Evolutionary conservation across 495 filamentous ascomycete species (phyloP).

Genomic region (Lasiosphaeria ovina): DNA sequence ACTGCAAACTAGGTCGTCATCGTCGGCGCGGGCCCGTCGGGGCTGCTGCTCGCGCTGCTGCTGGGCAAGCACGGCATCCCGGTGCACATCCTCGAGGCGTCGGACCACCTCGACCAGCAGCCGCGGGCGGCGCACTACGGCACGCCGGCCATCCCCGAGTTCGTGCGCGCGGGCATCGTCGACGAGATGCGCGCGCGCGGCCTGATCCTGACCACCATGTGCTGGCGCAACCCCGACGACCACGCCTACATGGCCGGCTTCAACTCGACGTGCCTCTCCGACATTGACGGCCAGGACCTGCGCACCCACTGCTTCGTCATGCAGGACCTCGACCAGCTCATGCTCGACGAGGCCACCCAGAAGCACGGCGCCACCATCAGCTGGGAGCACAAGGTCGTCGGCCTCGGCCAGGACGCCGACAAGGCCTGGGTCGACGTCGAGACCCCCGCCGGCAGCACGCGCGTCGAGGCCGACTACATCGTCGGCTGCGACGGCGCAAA

Average conservation of each 20-base stretch:
- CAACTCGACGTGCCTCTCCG: conserved; percentile 24
- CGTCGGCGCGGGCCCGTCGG: conserved; percentile 58
- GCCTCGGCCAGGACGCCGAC: conserved; percentile 49
- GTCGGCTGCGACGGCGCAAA: conserved; percentile 60
- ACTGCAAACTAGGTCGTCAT: conserved; percentile 33
- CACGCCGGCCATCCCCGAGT: conserved; percentile 51
- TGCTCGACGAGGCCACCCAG: conserved; percentile 45
- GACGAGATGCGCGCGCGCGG: conserved; percentile 51
- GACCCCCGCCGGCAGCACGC: conserved; percentile 38
- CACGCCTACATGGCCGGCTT: conserved; percentile 33
- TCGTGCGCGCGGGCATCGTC: conserved; percentile 54
- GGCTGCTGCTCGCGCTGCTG: conserved; percentile 55
- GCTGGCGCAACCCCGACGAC: conserved; percentile 49
- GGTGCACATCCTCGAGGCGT: conserved; percentile 54
- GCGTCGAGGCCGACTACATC: conserved; percentile 54
- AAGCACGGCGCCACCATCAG: conserved; percentile 41
- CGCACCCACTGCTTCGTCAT: conserved; percentile 38
- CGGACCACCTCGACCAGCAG: conserved; percentile 51
- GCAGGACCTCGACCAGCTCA: conserved; percentile 40
- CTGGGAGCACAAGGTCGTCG: conserved; percentile 50
- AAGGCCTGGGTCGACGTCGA: conserved; percentile 53
- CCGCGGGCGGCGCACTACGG: conserved; percentile 57
- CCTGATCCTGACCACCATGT: conserved; percentile 49
- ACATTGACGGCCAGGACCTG: conserved; percentile 37
- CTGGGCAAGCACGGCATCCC: conserved; percentile 54